Evolutionary conservation across 2,329 filamentous ascomycete genomes (phyloP).

Genomic region (Lecanicillium sp.): DNA sequence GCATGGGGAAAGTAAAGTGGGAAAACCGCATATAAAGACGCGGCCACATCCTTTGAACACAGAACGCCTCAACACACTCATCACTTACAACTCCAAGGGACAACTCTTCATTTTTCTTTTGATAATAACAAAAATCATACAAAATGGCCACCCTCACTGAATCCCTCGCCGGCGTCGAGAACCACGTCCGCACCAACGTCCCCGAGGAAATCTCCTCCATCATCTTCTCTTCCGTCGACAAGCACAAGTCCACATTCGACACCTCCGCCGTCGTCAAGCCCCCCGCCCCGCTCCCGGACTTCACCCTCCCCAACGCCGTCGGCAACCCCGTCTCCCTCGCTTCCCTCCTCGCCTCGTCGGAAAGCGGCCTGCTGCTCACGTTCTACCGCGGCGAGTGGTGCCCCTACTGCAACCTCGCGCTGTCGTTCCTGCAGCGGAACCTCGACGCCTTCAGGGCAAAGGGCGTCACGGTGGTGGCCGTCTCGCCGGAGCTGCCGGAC

Average conservation of each 20-base stretch:
- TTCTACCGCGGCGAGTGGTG: constrained; percentile 44
- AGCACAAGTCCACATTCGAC: constrained; percentile 20
- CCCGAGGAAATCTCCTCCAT: constrained; percentile 2
- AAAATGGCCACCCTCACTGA: constrained; percentile 12
- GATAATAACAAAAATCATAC: too few relatives aligned
- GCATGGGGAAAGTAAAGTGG: too few relatives aligned
- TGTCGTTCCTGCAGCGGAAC: constrained; percentile 30
- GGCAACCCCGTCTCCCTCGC: constrained; percentile 27
- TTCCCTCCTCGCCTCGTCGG: constrained; percentile 22
- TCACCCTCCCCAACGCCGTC: constrained; percentile 29
- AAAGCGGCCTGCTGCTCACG: constrained; percentile 32
- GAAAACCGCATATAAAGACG: too few relatives aligned
- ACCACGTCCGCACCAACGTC: constrained; percentile 11
- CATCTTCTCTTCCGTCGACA: constrained; percentile 10
- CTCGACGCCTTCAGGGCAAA: constrained; percentile 29
- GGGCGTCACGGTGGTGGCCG: constrained; percentile 35
- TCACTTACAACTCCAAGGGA: background rate
- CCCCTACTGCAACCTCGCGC: constrained; percentile 38
- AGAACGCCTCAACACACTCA: background rate
- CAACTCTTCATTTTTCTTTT: background rate
- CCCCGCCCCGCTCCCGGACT: constrained; percentile 29
- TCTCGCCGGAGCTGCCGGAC: constrained; percentile 37
- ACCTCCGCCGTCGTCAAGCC: constrained; percentile 24
- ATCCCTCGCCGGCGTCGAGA: constrained; percentile 2
- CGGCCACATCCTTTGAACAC: too few relatives aligned